Conservation (phyloP, 2,329 filamentous ascomycete genomes). For the Stagonosporopsis cucurbitacearum region DNA sequence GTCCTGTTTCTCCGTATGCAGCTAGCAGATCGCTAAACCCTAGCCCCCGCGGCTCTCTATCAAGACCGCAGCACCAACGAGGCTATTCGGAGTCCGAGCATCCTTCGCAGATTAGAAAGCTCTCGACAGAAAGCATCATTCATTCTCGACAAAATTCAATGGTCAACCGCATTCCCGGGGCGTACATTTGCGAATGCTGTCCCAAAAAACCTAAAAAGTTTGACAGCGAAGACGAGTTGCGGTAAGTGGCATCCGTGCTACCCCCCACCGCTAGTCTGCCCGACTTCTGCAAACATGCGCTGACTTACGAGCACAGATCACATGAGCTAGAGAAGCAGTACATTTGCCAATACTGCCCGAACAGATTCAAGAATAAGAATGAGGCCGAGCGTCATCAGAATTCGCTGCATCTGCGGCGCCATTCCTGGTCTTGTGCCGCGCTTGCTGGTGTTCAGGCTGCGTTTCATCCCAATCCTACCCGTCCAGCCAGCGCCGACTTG, state of each 20-base stretch:
- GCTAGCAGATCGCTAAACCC: constrained; percentile 55
- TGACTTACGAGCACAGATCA: constrained; percentile 60
- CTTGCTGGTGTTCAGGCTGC: constrained; percentile 75
- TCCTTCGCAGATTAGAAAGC: constrained; percentile 51
- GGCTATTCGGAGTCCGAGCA: constrained; percentile 51
- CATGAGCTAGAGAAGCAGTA: constrained; percentile 98
- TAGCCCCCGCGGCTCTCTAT: constrained; percentile 51
- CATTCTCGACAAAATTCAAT: constrained; percentile 58
- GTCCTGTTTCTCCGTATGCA: constrained; percentile 62
- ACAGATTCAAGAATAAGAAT: constrained; percentile 99
- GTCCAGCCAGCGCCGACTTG: constrained; percentile 70
- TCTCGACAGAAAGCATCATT: constrained; percentile 54
- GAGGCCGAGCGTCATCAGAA: constrained; percentile 97
- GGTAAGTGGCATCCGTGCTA: constrained; percentile 63
- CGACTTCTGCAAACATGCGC: constrained; percentile 23
- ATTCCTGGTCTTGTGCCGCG: constrained; percentile 97
- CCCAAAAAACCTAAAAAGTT: constrained; percentile 98
- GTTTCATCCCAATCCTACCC: constrained; percentile 79
- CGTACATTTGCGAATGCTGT: constrained; percentile 88
- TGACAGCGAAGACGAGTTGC: constrained; percentile 80
- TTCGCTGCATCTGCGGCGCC: constrained; percentile 86
- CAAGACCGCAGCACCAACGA: constrained; percentile 50
- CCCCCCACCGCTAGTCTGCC: constrained; percentile 34
- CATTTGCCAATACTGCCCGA: constrained; percentile 88
- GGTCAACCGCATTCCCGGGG: constrained; percentile 60